Evolutionary conservation across 192 early-diverging fungal species (phyloP).

Genomic region (Lobosporangium transversale): DNA sequence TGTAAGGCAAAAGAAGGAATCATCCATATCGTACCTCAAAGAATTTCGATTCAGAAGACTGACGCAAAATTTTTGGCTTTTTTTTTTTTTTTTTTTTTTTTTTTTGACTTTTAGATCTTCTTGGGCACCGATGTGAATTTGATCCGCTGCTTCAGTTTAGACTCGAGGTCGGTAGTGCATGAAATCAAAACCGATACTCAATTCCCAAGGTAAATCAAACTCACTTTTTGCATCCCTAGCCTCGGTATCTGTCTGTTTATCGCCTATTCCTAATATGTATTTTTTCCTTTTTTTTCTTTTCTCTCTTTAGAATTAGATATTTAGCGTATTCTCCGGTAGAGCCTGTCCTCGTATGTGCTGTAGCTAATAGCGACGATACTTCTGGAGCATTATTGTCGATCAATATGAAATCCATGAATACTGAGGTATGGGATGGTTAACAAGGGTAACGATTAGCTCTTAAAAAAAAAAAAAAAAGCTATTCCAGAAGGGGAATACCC

Average conservation of each 20-base stretch:
- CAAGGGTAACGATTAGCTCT: too few relatives aligned
- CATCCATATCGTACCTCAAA: too few relatives aligned
- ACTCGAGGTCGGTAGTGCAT: conserved; percentile 64
- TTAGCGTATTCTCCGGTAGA: conserved; percentile 65
- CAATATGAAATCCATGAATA: conserved; percentile 65
- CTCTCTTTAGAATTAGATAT: conserved; percentile 52
- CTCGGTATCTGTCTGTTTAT: background rate
- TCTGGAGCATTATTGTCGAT: conserved; percentile 60
- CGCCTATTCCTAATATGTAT: background rate
- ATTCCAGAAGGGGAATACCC: too few relatives aligned
- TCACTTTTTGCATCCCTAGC: background rate
- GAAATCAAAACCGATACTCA: conserved; percentile 60
- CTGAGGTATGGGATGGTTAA: conserved; percentile 45
- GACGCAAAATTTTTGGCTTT: too few relatives aligned
- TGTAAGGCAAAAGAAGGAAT: too few relatives aligned
- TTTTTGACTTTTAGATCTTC: conserved; percentile 58
- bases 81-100: too few relatives aligned
- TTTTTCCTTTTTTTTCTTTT: background rate
- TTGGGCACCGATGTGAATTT: conserved; percentile 61
- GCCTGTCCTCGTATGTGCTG: conserved; percentile 63
- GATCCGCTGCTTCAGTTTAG: conserved; percentile 65
- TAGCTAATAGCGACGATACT: conserved; percentile 35
- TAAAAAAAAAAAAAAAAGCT: too few relatives aligned
- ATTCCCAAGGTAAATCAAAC: conserved; percentile 53
- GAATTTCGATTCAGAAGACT: too few relatives aligned